A percentile compares a stretch with the other conserved stretches of the same genome.
Evolutionary conservation across 352 stramenopile genomes (phyloP).

Genomic region (Phytophthora ohioensis): DNA sequence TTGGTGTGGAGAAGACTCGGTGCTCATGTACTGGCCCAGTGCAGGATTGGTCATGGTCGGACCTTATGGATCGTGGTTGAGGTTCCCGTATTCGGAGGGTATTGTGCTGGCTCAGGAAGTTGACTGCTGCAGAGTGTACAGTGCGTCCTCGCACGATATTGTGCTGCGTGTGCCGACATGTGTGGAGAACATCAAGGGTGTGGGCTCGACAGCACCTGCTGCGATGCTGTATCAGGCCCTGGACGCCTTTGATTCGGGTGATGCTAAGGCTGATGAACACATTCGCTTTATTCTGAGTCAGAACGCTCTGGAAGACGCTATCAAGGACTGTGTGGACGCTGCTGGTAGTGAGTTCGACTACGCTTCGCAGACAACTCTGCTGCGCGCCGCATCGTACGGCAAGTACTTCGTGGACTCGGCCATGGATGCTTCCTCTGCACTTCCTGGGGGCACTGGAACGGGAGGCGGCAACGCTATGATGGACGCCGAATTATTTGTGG

Average conservation of each 20-base stretch:
- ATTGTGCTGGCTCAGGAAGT: constrained; percentile 77
- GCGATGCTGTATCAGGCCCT: constrained; percentile 93
- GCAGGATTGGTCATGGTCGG: constrained; percentile 87
- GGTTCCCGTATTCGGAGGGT: constrained; percentile 84
- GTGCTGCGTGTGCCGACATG: constrained; percentile 87
- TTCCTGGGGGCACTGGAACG: constrained; percentile 24
- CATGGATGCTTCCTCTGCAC: constrained; percentile 47
- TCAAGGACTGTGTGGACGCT: constrained; percentile 90
- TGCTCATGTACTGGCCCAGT: constrained; percentile 90
- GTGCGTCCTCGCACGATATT: constrained; percentile 77
- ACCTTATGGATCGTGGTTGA: constrained; percentile 85
- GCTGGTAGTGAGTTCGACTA: constrained; percentile 90
- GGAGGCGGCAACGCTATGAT: constrained; percentile 43
- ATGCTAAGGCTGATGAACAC: constrained; percentile 90
- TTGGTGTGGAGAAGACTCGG: constrained; percentile 92
- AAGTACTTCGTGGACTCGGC: constrained; percentile 89
- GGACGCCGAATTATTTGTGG: constrained; percentile 88
- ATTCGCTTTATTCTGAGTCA: constrained; percentile 90
- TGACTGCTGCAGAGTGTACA: constrained; percentile 83
- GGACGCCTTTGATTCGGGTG: constrained; percentile 89
- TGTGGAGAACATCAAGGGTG: constrained; percentile 88
- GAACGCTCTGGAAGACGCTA: constrained; percentile 82
- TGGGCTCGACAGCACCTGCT: constrained; percentile 87
- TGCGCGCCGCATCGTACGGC: constrained; percentile 89
- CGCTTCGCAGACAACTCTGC: constrained; percentile 74